Evolutionary conservation across 768 basidiomycete genomes (phyloP), one percentile per base, ranked within the genome.

Genomic region (Pisolithus sp.): DNA sequence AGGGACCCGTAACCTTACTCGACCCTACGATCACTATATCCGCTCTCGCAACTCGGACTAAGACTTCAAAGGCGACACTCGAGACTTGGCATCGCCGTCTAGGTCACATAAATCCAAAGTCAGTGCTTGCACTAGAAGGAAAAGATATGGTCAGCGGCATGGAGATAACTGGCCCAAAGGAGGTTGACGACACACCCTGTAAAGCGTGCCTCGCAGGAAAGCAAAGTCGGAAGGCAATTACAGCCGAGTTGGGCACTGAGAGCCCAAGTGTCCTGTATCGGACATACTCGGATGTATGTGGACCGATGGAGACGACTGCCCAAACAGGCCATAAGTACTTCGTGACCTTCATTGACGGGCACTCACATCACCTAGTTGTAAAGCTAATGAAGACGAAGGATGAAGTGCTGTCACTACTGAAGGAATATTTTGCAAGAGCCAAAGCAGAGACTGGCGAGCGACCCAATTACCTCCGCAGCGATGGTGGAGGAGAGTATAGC

Each of bases 191-290:
- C 23, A 24, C 23, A 24, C 23, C 23, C 23, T 24, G 23, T 24
- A 24, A 24, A 24, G 23, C 5, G 23, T 24, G 23, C 50, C 54
- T 63, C 12, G 28, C 57, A 38, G 64, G 62, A 15, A 68, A 67
- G 43, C 59, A 65, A 36, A 20, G 57, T 0, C 48, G 53, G 5
- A 37, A 50, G 10, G 38, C 48, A 1, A 58, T 62, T 38, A 54
- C 48, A 3, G 54, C 57, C 18, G 8, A 48, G 28, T 55, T 56
- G 4, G 40, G 6, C 4, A 30, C 51, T n/a, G 7, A 51, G 21
- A 51, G 23, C 24, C 53, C 43, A 12, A 24, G 18, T 17, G 21
- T 50, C 6, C 44, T 45, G 0, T 28, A 26, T 49, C 47, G 20
- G 18, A 53, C 20, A 28, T 24, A 24, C 23, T 24, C 23, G 5